Evolutionary conservation across 148 eudicot genomes (phyloP), one percentile per base, ranked within the genome.

Genomic region (Fagopyrum esculentum): DNA sequence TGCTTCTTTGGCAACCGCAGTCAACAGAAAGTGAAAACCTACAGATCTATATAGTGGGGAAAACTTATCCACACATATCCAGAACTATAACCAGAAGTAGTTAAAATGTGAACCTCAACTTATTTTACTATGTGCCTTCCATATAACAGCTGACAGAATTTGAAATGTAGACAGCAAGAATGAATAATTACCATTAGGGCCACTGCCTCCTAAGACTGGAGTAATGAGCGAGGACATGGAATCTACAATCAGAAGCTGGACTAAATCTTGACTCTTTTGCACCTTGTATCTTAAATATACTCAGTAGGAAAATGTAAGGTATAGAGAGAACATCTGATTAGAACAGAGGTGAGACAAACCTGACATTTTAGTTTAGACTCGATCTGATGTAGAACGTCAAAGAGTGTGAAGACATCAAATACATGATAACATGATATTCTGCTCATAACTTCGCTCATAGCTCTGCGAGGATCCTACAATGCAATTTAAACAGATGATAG

Each of bases 221-320:
- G 90, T 79, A 73, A 93, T 85, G 75, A 93, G 90, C 29, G 95
- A 88, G 47, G 98, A 93, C 79, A 93, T 80, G 0, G 97, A 93
- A 78, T 93, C 98, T 71, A 93, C 83, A 54, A 93, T 79, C 64
- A 93, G 87, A 80, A 93, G 57, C 79, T 78, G 82, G 74, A 86
- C 82, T 59, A 73, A 77, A 78, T 47, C 76, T 77, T 80, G 69
- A 9, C 84, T 79, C 15, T 77, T 73, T 85, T 83, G 86, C 82
- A 87, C 40, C 82, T 77, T 45, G 71, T 12, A 66, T 66, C 40
- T 66, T 35, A 0, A 8, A 13, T 12, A 66, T 35, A 40, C 7
- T 66, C 19, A 66, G 71, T 12, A 66, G 19, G 45, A 40, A 66
- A 66, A 15, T 66, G 71, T 17, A 43, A 66, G 19, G 19, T 66